Evolutionary conservation across 768 basidiomycete genomes (phyloP).

Genomic region (Auriscalpium orientale): DNA sequence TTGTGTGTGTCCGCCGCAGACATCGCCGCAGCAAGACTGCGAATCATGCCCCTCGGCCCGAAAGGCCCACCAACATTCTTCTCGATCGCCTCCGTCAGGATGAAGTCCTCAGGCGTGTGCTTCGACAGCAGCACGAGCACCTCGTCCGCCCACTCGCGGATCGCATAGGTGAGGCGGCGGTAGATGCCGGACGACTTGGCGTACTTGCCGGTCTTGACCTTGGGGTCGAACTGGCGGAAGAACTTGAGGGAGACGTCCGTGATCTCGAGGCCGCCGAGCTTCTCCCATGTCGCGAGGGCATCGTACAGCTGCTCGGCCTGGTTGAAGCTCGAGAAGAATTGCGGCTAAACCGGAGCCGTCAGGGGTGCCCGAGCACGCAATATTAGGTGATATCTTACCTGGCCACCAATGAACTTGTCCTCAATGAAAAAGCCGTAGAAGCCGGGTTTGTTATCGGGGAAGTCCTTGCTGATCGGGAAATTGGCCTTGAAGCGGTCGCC

Average conservation of each 20-base stretch:
- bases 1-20: neutral
- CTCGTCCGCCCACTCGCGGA: conserved; percentile 7
- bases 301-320: conserved; percentile 24
- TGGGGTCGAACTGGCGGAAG: conserved; percentile 11
- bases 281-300: conserved; percentile 20
- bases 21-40: conserved; percentile 8
- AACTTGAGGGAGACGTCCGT: conserved; percentile 23
- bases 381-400: conserved; percentile 9
- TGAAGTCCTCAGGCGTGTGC: conserved; percentile 6
- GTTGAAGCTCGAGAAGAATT: conserved; percentile 23
- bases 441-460: neutral
- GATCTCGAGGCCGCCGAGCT: conserved; percentile 14
- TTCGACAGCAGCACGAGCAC: conserved; percentile 8
- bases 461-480: conserved; percentile 20
- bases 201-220: neutral
- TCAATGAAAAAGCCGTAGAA: conserved; percentile 9
- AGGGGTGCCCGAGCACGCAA: neutral
- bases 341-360: conserved; percentile 11
- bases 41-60: conserved; percentile 12
- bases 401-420: conserved; percentile 16
- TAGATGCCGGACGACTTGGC: neutral
- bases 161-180: neutral
- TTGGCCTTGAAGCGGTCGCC: conserved; percentile 21
- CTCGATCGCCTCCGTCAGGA: conserved; percentile 2
- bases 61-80: conserved; percentile 2